Percentiles rank a stretch among this genome's conserved stretches.
Evolutionary conservation across 106 monocot genomes (phyloP).

Genomic region (Apostasia ramifera): DNA sequence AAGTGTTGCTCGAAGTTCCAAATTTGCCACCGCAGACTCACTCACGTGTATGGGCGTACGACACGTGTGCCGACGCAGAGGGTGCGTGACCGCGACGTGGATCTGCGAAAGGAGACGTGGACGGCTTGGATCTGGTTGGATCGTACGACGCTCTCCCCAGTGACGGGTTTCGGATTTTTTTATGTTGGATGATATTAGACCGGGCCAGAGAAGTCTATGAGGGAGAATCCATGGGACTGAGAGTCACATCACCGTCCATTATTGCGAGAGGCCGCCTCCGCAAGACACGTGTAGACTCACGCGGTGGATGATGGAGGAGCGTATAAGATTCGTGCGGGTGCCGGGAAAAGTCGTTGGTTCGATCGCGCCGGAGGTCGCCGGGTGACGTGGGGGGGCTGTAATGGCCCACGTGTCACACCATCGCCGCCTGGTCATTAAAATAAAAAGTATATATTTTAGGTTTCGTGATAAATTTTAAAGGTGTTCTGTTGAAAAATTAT

Average conservation of each 20-base stretch:
- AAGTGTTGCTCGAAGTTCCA: too few species aligned
- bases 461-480: too few species aligned
- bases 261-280: constrained; percentile 5
- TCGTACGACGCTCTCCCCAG: constrained; percentile 3
- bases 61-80: too few species aligned
- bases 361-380: too few species aligned
- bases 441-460: too few species aligned
- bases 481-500: too few species aligned
- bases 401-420: not conserved
- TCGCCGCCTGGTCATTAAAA: too few species aligned
- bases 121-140: not conserved
- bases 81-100: constrained; percentile 3
- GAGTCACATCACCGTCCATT: not conserved
- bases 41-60: too few species aligned
- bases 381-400: too few species aligned
- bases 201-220: not conserved
- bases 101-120: constrained; percentile 8
- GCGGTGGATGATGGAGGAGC: not conserved
- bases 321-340: too few species aligned
- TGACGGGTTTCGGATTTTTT: not conserved
- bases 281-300: constrained; percentile 3
- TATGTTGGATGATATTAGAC: not conserved
- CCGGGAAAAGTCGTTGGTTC: too few species aligned
- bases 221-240: not conserved
- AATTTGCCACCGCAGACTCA: too few species aligned